Conservation (phyloP, 139 green algal species). For the Trebouxia sp. region DNA sequence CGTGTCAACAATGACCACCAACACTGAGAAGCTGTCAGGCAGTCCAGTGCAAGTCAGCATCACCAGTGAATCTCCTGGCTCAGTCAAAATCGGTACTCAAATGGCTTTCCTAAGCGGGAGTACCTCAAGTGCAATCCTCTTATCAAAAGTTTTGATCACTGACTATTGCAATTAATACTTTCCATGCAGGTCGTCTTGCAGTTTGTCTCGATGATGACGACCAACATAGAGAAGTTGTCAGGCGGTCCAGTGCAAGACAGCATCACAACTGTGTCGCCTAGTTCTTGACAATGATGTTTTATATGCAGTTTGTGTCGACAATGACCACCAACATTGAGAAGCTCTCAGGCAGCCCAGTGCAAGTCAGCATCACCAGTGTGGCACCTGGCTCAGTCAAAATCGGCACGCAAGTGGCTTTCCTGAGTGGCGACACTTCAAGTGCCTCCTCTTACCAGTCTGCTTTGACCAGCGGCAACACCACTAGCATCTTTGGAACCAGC, state of each 20-base stretch:
- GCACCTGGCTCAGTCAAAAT: not conserved
- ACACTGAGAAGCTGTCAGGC: not conserved
- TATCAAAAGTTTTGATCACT: too few relatives aligned
- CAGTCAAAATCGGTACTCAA: not conserved
- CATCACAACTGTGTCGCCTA: too few relatives aligned
- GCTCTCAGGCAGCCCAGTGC: not conserved
- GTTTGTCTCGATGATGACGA: too few relatives aligned
- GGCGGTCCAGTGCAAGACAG: too few relatives aligned
- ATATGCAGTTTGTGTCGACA: not conserved
- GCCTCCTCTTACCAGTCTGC: not conserved
- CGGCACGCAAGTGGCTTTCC: not conserved
- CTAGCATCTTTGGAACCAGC: not conserved
- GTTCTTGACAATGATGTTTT: too few relatives aligned
- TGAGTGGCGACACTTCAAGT: not conserved
- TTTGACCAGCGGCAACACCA: not conserved
- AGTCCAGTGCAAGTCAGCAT: not conserved
- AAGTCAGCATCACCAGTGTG: not conserved
- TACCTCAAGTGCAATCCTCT: not conserved
- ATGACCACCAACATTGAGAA: not conserved
- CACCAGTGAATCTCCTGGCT: not conserved
- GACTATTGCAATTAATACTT: too few relatives aligned
- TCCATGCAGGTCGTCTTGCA: too few relatives aligned
- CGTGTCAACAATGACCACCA: not conserved
- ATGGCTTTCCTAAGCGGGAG: not conserved
- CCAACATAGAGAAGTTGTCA: too few relatives aligned